Conservation (phyloP, 345 rosid genomes). For the Brassica nigra region DNA sequence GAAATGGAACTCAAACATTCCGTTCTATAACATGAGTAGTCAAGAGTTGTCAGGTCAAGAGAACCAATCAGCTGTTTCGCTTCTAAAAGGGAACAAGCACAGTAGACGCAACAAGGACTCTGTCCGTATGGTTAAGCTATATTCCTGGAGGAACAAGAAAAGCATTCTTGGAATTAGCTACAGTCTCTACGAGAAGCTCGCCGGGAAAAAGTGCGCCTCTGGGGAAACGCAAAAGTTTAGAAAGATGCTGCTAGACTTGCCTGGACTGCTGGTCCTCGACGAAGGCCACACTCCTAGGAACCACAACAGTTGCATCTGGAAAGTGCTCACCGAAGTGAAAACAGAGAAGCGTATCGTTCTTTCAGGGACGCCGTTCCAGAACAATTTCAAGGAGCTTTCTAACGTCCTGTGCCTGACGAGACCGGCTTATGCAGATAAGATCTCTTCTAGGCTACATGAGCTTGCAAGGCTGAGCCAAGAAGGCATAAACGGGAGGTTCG, state of each 20-base stretch:
- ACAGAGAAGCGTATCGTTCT: slow-evolving; percentile 70
- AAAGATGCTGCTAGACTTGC: slow-evolving; percentile 50
- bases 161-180: slow-evolving; percentile 72
- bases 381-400: slow-evolving; percentile 66
- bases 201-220: slow-evolving; percentile 12
- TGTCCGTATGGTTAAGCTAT: slow-evolving; percentile 58
- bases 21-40: slow-evolving; percentile 61
- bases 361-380: slow-evolving; percentile 87
- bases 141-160: slow-evolving; percentile 55
- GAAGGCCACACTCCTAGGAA: slow-evolving; percentile 88
- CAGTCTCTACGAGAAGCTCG: slow-evolving; percentile 54
- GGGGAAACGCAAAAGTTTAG: slow-evolving; percentile 15
- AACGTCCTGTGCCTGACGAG: slow-evolving; percentile 58
- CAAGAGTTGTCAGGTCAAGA: slow-evolving; percentile 49
- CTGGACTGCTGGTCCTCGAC: slow-evolving; percentile 64
- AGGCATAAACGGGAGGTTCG: slow-evolving; percentile 41
- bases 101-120: background rate
- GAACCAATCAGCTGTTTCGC: slow-evolving; percentile 33
- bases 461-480: slow-evolving; percentile 36
- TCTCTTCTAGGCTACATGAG: slow-evolving; percentile 32
- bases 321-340: slow-evolving; percentile 50
- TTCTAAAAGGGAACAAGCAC: background rate
- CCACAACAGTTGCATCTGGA: slow-evolving; percentile 54
- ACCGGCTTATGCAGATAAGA: slow-evolving; percentile 43
- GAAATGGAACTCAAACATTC: slow-evolving; percentile 63